phyloP scores from a whole-genome alignment of 83 land plant species.

The Thuja plicata region DNA sequence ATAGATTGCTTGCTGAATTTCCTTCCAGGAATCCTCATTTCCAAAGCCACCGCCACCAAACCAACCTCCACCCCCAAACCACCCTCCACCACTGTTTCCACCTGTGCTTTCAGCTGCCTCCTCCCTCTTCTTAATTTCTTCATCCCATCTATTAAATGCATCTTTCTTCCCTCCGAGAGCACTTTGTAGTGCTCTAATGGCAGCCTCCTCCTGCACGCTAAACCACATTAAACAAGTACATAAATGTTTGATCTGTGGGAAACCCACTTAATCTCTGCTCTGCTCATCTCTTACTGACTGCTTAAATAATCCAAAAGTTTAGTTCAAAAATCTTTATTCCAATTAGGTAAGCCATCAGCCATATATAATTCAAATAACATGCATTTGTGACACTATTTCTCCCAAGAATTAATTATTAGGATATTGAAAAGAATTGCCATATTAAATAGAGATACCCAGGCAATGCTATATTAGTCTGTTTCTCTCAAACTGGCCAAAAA shows the following conservation, averaged over 20 bases:
- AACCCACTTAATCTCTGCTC: neutral
- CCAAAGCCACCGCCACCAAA: slow-evolving; percentile 49
- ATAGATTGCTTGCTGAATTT: slow-evolving; percentile 51
- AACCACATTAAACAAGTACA: neutral
- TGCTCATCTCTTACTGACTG: neutral
- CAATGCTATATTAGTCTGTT: neutral
- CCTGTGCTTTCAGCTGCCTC: slow-evolving; percentile 49
- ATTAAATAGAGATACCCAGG: neutral
- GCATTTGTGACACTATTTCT: too few species aligned
- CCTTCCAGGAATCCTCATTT: slow-evolving; percentile 63
- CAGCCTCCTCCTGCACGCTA: slow-evolving; percentile 56
- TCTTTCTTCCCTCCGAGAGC: slow-evolving; percentile 67
- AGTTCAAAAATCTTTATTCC: neutral
- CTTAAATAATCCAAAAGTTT: neutral
- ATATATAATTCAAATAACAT: neutral
- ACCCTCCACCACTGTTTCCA: slow-evolving; percentile 40
- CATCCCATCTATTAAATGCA: slow-evolving; percentile 63
- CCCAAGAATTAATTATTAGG: neutral
- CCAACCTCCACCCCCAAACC: slow-evolving; percentile 60
- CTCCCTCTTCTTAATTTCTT: slow-evolving; percentile 53
- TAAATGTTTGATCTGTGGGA: neutral
- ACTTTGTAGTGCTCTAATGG: slow-evolving; percentile 59
- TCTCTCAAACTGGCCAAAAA: neutral
- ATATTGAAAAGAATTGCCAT: neutral
- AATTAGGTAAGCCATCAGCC: neutral